Evolutionary conservation across 345 rosid species (phyloP).

Genomic region (Crucihimalaya himalaica): DNA sequence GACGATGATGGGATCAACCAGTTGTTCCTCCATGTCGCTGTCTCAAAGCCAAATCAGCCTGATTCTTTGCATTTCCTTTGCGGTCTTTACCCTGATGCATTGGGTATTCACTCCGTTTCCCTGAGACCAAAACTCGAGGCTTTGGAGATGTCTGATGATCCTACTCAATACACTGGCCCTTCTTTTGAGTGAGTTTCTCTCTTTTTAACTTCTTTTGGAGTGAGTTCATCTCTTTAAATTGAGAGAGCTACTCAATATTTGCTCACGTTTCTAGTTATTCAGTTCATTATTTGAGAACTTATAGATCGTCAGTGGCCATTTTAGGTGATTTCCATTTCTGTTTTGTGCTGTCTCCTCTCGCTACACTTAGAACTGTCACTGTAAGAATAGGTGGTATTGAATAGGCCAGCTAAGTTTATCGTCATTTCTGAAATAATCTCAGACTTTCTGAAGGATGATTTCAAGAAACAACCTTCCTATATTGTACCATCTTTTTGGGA

Average conservation of each 20-base stretch:
- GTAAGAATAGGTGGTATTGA: neutral
- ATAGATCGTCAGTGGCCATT: neutral
- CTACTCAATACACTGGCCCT: slow-evolving; percentile 72
- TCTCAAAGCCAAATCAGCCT: slow-evolving; percentile 69
- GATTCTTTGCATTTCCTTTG: slow-evolving; percentile 79
- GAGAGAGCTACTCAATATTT: neutral
- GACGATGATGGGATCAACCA: slow-evolving; percentile 75
- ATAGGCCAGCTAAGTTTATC: neutral
- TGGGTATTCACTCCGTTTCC: slow-evolving; percentile 87
- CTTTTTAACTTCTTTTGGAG: slow-evolving; percentile 49
- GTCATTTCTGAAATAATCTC: neutral
- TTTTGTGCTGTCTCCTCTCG: neutral
- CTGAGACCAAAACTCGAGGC: slow-evolving; percentile 65
- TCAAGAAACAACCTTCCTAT: neutral
- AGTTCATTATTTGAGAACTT: neutral
- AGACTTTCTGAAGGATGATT: neutral
- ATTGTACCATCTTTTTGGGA: neutral
- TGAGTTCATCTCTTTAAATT: slow-evolving; percentile 33
- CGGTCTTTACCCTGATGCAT: slow-evolving; percentile 88
- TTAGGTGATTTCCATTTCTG: neutral
- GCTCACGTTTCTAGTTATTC: neutral
- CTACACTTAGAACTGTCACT: neutral
- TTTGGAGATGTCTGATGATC: slow-evolving; percentile 42
- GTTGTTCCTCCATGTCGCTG: slow-evolving; percentile 80
- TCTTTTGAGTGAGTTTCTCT: slow-evolving; percentile 63